Conservation (phyloP, 495 filamentous ascomycete species). For the Penicillium psychrofluorescens region DNA sequence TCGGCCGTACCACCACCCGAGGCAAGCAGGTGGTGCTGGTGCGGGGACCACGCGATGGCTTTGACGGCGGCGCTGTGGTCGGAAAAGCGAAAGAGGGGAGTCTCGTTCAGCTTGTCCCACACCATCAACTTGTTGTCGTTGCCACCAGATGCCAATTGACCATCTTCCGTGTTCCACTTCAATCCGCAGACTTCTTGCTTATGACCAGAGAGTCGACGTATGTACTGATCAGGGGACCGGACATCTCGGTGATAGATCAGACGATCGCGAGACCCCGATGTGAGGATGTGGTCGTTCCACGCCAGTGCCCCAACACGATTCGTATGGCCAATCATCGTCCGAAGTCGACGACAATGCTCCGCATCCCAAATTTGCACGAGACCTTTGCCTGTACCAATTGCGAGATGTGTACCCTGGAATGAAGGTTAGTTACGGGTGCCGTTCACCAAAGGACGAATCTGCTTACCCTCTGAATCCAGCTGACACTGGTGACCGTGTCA, state of each 20-base stretch:
- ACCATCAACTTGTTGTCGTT: conserved; percentile 99
- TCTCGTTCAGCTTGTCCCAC: conserved; percentile 87
- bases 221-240: conserved; percentile 82
- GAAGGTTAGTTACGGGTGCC: not conserved
- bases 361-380: conserved; percentile 98
- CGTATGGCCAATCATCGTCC: conserved; percentile 95
- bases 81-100: conserved; percentile 83
- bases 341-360: conserved; percentile 68
- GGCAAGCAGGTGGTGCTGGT: conserved; percentile 88
- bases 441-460: not conserved
- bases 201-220: conserved; percentile 75
- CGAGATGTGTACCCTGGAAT: conserved; percentile 76
- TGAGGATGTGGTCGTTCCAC: conserved; percentile 97
- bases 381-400: conserved; percentile 89
- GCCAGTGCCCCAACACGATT: conserved; percentile 85
- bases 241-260: conserved; percentile 93
- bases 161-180: conserved; percentile 92
- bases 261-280: conserved; percentile 89
- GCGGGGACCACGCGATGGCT: conserved; percentile 97
- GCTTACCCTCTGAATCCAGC: conserved; percentile 81
- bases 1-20: conserved; percentile 95
- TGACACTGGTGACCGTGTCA: conserved; percentile 92
- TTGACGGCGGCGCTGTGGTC: conserved; percentile 95
- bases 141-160: conserved; percentile 90
- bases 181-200: conserved; percentile 99